Conservation (phyloP, 2,329 filamentous ascomycete genomes). For the Colletotrichum sp. region DNA sequence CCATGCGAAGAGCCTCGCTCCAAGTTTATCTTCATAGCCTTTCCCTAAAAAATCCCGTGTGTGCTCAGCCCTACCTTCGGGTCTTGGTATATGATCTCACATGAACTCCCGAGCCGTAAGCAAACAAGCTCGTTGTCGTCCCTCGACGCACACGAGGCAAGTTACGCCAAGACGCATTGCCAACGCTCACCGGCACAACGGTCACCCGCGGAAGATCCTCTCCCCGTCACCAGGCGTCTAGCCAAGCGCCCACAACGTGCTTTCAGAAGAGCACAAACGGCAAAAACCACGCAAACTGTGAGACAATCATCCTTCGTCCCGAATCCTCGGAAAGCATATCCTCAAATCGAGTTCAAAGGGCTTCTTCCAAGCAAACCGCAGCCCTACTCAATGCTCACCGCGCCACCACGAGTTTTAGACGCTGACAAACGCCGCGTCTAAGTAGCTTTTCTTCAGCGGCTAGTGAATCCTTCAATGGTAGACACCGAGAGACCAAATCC, state of each 20-base stretch:
- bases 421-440: background rate
- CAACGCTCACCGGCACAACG: background rate
- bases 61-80: background rate
- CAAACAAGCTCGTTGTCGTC: background rate
- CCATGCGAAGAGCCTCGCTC: background rate
- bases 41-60: background rate
- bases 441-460: background rate
- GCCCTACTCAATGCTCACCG: background rate
- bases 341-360: background rate
- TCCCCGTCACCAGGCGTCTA: background rate
- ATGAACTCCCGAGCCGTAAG: background rate
- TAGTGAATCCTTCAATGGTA: background rate
- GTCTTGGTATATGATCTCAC: background rate
- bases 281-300: background rate
- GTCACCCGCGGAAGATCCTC: background rate
- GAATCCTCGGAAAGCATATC: background rate
- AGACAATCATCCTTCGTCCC: background rate
- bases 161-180: background rate
- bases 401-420: background rate
- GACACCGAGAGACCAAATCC: background rate
- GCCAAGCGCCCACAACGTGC: background rate
- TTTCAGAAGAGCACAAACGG: background rate
- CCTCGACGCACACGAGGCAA: background rate
- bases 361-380: background rate
- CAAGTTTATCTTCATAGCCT: background rate